Evolutionary conservation across 2,329 filamentous ascomycete species (phyloP).

Genomic region (Nakataea oryzae): DNA sequence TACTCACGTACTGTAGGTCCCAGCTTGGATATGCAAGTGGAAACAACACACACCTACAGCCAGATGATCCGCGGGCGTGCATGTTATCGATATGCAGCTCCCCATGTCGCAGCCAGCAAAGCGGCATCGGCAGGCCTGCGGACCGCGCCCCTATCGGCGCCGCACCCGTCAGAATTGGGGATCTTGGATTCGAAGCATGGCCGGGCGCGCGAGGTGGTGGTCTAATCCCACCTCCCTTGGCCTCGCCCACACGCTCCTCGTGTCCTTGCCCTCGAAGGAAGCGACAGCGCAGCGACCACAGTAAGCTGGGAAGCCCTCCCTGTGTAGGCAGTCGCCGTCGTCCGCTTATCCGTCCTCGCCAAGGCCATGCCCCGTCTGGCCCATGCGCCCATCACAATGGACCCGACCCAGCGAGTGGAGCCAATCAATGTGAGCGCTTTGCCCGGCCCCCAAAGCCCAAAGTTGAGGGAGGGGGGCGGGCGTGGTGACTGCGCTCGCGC

Average conservation of each 20-base stretch:
- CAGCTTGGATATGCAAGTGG: neutral
- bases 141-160: neutral
- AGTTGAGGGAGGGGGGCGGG: too few relatives aligned
- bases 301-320: too few relatives aligned
- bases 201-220: neutral
- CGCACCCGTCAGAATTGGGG: neutral
- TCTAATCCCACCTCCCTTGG: neutral
- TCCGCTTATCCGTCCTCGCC: too few relatives aligned
- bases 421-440: neutral
- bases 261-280: too few relatives aligned
- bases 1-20: neutral
- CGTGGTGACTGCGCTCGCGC: neutral
- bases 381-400: neutral
- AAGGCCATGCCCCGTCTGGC: neutral
- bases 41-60: neutral
- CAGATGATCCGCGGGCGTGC: neutral
- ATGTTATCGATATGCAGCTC: neutral
- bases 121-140: neutral
- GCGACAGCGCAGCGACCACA: too few relatives aligned
- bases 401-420: neutral
- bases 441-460: neutral
- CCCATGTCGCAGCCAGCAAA: neutral
- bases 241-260: too few relatives aligned
- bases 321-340: too few relatives aligned
- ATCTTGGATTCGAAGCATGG: neutral